Conservation (phyloP, 2,329 filamentous ascomycete genomes). For the Alternaria brassicae region DNA sequence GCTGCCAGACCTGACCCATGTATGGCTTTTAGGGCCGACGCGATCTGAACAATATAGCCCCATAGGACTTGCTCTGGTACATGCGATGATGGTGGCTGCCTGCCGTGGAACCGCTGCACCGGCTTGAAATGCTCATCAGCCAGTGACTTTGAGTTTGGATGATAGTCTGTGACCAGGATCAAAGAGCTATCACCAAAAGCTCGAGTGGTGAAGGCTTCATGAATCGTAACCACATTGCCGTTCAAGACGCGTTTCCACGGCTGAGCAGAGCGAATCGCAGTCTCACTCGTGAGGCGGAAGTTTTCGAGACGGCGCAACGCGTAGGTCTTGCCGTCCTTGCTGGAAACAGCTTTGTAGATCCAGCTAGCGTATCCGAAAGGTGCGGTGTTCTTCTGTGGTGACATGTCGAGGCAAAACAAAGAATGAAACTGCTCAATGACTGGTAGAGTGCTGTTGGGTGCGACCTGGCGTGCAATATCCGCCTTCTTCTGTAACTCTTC, state of each 20-base stretch:
- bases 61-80: slow-evolving; percentile 78
- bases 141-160: slow-evolving; percentile 88
- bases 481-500: slow-evolving; percentile 90
- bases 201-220: slow-evolving; percentile 92
- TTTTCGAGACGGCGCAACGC: slow-evolving; percentile 86
- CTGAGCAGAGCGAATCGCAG: slow-evolving; percentile 83
- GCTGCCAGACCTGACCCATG: slow-evolving; percentile 83
- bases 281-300: slow-evolving; percentile 86
- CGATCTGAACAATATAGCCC: slow-evolving; percentile 91
- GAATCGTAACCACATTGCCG: slow-evolving; percentile 81
- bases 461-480: slow-evolving; percentile 82
- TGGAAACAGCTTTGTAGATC: slow-evolving; percentile 93
- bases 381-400: slow-evolving; percentile 75
- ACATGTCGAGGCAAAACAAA: slow-evolving; percentile 85
- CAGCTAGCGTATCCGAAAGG: slow-evolving; percentile 90
- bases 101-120: slow-evolving; percentile 49
- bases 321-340: slow-evolving; percentile 88
- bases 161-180: slow-evolving; percentile 92
- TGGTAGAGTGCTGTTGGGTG: slow-evolving; percentile 80
- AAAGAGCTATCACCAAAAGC: slow-evolving; percentile 95
- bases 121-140: slow-evolving; percentile 76
- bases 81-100: slow-evolving; percentile 47
- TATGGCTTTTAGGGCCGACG: slow-evolving; percentile 85
- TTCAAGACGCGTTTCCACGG: slow-evolving; percentile 88
- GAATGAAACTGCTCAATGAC: slow-evolving; percentile 89